phyloP scores from a whole-genome alignment of 2,329 filamentous ascomycete genomes.

The Colletotrichum eleusines region DNA sequence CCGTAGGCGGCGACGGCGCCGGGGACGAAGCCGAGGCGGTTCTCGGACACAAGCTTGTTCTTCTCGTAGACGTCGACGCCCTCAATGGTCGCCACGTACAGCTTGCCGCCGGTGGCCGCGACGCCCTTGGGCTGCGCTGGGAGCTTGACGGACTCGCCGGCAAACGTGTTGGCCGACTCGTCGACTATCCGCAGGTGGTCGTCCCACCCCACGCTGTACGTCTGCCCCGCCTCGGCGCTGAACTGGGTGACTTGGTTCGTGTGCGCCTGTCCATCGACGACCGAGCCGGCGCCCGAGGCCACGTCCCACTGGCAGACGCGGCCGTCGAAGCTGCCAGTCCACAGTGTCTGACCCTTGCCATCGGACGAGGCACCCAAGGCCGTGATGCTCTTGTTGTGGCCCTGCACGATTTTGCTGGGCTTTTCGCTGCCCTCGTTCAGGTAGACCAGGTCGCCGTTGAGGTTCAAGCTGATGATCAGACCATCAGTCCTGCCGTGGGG shows the following conservation, averaged over 20 bases:
- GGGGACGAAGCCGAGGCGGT: constrained; percentile 73
- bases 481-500: constrained; percentile 85
- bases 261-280: constrained; percentile 84
- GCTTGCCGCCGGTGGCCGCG: constrained; percentile 62
- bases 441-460: constrained; percentile 92
- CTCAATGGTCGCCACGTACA: constrained; percentile 69
- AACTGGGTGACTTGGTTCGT: constrained; percentile 89
- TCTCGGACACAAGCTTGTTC: constrained; percentile 70
- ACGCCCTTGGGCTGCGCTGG: constrained; percentile 85
- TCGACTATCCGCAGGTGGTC: constrained; percentile 88
- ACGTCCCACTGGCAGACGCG: constrained; percentile 88
- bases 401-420: constrained; percentile 80
- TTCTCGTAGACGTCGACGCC: constrained; percentile 68
- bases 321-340: constrained; percentile 94
- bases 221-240: constrained; percentile 68
- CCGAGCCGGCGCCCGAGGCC: constrained; percentile 73
- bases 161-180: constrained; percentile 79
- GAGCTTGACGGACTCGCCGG: constrained; percentile 75
- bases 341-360: constrained; percentile 74
- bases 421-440: constrained; percentile 77
- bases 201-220: constrained; percentile 95
- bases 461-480: constrained; percentile 88
- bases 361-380: constrained; percentile 72
- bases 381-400: constrained; percentile 93
- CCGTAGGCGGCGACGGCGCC: constrained; percentile 79